Conservation (phyloP, 2,329 filamentous ascomycete species). For the Apiospora phragmitis region DNA sequence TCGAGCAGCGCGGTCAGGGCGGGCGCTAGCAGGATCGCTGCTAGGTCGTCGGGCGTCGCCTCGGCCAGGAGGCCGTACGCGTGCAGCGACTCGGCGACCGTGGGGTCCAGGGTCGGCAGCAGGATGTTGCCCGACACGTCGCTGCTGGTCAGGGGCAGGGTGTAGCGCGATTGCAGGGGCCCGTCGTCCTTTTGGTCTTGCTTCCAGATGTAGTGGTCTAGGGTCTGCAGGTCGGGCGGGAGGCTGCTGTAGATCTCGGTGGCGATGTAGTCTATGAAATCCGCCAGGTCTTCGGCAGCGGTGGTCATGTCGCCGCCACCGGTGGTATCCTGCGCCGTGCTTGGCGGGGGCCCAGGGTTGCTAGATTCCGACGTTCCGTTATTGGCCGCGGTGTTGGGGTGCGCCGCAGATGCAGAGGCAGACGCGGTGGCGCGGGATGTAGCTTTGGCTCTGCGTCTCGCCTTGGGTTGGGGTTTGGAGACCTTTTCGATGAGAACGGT, state of each 20-base stretch:
- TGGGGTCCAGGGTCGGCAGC: constrained; percentile 55
- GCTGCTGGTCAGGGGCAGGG: constrained; percentile 53
- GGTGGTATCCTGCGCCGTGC: constrained; percentile 14
- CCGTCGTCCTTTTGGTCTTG: constrained; percentile 33
- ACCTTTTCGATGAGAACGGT: constrained; percentile 66
- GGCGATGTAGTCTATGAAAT: constrained; percentile 81
- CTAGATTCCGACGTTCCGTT: constrained; percentile 14
- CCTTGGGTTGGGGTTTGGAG: constrained; percentile 39
- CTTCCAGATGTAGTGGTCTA: constrained; percentile 61
- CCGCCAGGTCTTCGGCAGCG: constrained; percentile 69
- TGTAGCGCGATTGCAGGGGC: constrained; percentile 54
- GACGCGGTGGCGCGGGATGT: constrained; percentile 23
- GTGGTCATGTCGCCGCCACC: constrained; percentile 38
- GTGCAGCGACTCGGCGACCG: constrained; percentile 65
- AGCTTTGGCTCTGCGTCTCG: constrained; percentile 45
- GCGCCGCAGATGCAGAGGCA: not conserved
- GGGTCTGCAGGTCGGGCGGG: constrained; percentile 58
- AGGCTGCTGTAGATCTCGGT: constrained; percentile 67
- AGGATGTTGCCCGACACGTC: constrained; percentile 46
- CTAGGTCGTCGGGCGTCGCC: constrained; percentile 38
- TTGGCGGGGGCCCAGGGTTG: not conserved
- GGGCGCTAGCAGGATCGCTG: constrained; percentile 61
- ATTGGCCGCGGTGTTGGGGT: not conserved
- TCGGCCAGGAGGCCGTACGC: constrained; percentile 65
- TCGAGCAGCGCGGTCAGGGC: constrained; percentile 64